These are phyloP conservation scores for Angophora floribunda DNA, from an alignment of 345 rosid genomes.

Conservation along the genomic window DNA sequence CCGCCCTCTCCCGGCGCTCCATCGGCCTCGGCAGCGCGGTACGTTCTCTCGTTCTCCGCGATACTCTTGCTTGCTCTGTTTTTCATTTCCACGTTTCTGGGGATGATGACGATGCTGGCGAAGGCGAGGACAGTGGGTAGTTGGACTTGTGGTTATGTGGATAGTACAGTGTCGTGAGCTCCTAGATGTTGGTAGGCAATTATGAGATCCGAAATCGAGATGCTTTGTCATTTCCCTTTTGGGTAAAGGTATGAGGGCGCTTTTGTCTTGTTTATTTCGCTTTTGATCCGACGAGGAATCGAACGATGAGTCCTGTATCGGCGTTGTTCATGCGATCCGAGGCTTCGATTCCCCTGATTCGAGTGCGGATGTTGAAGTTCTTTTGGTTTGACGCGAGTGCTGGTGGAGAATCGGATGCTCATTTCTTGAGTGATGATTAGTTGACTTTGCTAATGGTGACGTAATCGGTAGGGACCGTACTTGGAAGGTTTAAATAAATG, in stretches of 20 bases:
- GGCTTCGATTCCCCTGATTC: neutral
- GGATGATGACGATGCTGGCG: neutral
- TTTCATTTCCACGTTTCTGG: neutral
- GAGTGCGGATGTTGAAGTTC: neutral
- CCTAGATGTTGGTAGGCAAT: neutral
- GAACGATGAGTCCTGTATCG: neutral
- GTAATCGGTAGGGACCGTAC: neutral
- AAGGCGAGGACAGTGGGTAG: neutral
- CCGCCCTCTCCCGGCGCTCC: slow-evolving; percentile 57
- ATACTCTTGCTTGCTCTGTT: neutral
- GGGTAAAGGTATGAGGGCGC: neutral
- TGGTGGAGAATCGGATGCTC: neutral
- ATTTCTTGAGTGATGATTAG: neutral
- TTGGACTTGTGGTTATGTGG: neutral
- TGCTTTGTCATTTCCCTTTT: neutral
- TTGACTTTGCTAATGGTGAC: neutral
- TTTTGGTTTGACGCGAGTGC: neutral
- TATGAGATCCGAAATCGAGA: neutral
- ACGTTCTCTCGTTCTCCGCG: neutral
- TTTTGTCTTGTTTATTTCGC: neutral
- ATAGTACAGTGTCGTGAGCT: neutral
- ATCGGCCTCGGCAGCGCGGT: slow-evolving; percentile 77
- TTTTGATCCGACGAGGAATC: neutral
- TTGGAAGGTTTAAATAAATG: neutral
- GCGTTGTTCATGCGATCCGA: neutral